A percentile compares a stretch with the other conserved stretches of the same genome.
Conservation (phyloP, 2,329 filamentous ascomycete genomes). For the Talaromyces amestolkiae region DNA sequence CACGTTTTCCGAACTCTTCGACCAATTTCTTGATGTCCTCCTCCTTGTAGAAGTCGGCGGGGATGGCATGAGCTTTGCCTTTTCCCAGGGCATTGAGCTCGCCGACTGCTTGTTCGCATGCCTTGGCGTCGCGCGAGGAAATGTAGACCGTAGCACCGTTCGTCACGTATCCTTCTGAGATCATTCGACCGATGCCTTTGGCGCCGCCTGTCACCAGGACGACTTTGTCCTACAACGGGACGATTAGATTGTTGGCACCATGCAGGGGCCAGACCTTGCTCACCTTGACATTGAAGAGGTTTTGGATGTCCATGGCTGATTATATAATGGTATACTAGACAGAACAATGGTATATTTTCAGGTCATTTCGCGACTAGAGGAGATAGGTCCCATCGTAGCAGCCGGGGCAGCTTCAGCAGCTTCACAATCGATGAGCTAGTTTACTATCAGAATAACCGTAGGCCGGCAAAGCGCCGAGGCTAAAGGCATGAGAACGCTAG, state of each 20-base stretch:
- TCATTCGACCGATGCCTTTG: conserved; percentile 55
- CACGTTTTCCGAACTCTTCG: conserved; percentile 48
- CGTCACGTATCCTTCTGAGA: conserved; percentile 53
- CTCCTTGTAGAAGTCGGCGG: conserved; percentile 53
- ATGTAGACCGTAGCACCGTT: conserved; percentile 56
- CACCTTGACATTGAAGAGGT: conserved; percentile 61
- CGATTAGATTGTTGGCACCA: conserved; percentile 29
- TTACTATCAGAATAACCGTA: background rate
- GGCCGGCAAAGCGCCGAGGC: conserved; percentile 4
- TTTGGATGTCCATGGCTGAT: conserved; percentile 52
- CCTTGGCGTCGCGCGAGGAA: conserved; percentile 52
- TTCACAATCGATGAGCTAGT: background rate
- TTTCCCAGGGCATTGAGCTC: conserved; percentile 53
- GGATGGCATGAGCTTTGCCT: conserved; percentile 51
- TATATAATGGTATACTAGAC: background rate
- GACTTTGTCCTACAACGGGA: conserved; percentile 39
- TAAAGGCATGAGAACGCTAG: conserved; percentile 16
- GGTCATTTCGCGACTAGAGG: background rate
- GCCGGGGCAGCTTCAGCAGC: background rate
- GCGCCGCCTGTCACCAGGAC: conserved; percentile 53
- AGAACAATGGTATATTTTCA: background rate
- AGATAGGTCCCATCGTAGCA: background rate
- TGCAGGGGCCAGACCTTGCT: conserved; percentile 49
- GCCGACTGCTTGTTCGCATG: conserved; percentile 47
- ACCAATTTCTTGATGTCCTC: conserved; percentile 50